Conservation (phyloP, 495 filamentous ascomycete genomes). For the Penicillium riverlandense region DNA sequence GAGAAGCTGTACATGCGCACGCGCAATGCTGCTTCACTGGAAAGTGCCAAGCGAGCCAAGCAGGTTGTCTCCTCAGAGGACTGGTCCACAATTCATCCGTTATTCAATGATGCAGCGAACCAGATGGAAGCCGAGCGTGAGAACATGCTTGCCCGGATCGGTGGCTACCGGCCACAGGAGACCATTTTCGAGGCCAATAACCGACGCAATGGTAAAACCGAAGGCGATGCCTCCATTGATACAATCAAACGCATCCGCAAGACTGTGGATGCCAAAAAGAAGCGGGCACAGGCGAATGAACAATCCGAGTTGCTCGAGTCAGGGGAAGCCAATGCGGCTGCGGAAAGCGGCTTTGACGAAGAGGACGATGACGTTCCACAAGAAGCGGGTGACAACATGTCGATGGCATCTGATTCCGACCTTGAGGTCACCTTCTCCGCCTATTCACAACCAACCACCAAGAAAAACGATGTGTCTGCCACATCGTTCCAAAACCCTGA, state of each 20-base stretch:
- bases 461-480: conserved; percentile 21
- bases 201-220: conserved; percentile 50
- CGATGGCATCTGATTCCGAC: conserved; percentile 63
- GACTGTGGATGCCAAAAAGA: conserved; percentile 39
- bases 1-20: conserved; percentile 90
- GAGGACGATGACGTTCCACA: conserved; percentile 31
- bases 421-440: conserved; percentile 76
- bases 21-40: conserved; percentile 75
- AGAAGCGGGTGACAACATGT: conserved; percentile 50
- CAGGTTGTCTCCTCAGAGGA: conserved; percentile 59
- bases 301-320: conserved; percentile 20
- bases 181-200: conserved; percentile 91
- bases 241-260: conserved; percentile 67
- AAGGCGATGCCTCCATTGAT: conserved; percentile 60
- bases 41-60: conserved; percentile 80
- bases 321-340: conserved; percentile 20
- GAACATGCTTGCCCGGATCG: conserved; percentile 78
- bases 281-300: conserved; percentile 22
- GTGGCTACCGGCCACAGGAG: conserved; percentile 79
- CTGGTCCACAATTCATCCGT: conserved; percentile 62
- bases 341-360: conserved; percentile 16
- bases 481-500: conserved; percentile 73
- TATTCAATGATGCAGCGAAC: conserved; percentile 65
- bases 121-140: conserved; percentile 62
- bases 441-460: conserved; percentile 32